phyloP scores from a whole-genome alignment of 2,329 filamentous ascomycete species.

The Xylaria sp. region DNA sequence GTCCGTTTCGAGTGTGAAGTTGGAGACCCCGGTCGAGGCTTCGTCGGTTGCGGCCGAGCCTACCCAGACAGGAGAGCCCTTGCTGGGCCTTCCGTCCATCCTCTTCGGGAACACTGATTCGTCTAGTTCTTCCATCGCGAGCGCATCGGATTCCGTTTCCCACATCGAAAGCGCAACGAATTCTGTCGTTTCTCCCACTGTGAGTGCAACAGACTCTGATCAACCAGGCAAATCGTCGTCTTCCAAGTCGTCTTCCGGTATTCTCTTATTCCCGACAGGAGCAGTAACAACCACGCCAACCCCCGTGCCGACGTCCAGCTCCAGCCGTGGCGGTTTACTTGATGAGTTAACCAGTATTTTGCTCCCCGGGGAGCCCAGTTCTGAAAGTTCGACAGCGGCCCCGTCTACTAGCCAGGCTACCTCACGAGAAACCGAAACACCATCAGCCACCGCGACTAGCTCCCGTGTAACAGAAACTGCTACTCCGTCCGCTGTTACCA shows the following conservation, averaged over 20 bases:
- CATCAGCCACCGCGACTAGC: neutral
- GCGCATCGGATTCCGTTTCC: neutral
- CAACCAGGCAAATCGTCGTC: conserved; percentile 2
- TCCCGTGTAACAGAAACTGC: conserved; percentile 6
- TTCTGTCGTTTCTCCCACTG: neutral
- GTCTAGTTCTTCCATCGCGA: conserved; percentile 5
- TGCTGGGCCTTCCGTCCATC: conserved; percentile 22
- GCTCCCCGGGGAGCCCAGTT: conserved; percentile 5
- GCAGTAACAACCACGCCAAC: conserved; percentile 21
- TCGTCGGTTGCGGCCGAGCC: conserved; percentile 12
- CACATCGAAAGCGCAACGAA: too few relatives aligned
- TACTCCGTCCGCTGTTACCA: conserved; percentile 5
- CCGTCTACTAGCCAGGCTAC: conserved; percentile 1
- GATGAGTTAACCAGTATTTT: conserved; percentile 18
- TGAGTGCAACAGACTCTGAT: conserved; percentile 10
- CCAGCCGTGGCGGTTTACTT: conserved; percentile 22
- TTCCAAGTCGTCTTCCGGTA: conserved; percentile 22
- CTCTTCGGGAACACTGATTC: conserved; percentile 6
- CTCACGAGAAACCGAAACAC: conserved; percentile 2
- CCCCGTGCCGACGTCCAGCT: conserved; percentile 13
- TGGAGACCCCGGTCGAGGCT: conserved; percentile 11
- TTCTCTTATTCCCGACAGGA: conserved; percentile 29
- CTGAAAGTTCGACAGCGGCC: conserved; percentile 5
- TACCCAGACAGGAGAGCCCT: conserved; percentile 12
- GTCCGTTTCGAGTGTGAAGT: conserved; percentile 14